Evolutionary conservation across 2,329 filamentous ascomycete species (phyloP), one percentile per base, ranked within the genome.

Genomic region (Penicillium brasilianum): DNA sequence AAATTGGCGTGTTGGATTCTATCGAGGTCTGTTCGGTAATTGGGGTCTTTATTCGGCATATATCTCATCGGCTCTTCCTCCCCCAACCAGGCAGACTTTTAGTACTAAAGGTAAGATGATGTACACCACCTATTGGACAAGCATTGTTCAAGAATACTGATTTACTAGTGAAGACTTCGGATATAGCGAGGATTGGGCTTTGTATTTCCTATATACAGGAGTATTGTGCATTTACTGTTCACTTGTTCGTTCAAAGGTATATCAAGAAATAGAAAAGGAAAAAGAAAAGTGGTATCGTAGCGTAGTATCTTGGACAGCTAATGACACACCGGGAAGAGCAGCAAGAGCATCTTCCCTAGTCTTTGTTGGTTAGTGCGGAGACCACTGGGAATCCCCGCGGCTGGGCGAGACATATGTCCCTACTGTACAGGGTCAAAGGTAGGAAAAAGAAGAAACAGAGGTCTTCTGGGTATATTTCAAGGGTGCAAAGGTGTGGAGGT

Each of bases 341-440:
- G 48, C 11, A 16, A 34, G 10, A 4, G 7, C 46, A 32, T 2
- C 16, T 32, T 46, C 43, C n/a, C 7, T 49, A 11, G 16, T 18
- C n/a, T 28, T 49, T 18, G 4, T 49, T 18, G 28, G 6, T 46
- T 25, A 22, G 22, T 46, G 10, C 28, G 28, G 11, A 32, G 5
- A 28, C 9, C 16, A 13, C 8, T 10, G 43, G 43, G 11, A 32
- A 32, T 9, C 48, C 1, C 39, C 37, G 37, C 16, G 16, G 30
- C 44, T 50, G 48, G n/a, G 30, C 6, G 11, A 50, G 34, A 37
- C 22, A 59, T 28, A n/a, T 22, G 50, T 57, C 44, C 57, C n/a
- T 66, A 62, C 60, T 68, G 37, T 67, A 68, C 66, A 67, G 30
- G 41, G 58, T 30, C 48, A 18, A 22, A 22, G 10, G 13, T n/a